Conservation (phyloP, 257 asterid species). For the Plantago ovata region DNA sequence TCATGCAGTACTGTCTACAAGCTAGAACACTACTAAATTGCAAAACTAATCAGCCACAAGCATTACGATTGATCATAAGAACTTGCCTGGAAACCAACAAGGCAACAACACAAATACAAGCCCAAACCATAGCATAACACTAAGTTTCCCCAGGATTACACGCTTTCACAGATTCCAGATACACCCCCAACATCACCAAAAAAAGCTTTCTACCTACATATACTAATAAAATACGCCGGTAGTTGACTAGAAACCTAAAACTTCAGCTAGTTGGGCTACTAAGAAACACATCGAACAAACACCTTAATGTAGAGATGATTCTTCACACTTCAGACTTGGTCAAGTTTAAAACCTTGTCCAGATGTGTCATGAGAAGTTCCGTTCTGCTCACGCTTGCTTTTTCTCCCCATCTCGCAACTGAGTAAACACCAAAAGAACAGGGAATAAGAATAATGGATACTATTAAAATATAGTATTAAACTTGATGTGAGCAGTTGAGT, state of each 20-base stretch:
- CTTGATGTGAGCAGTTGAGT: background rate
- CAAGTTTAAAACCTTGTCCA: slow-evolving; percentile 42
- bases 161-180: slow-evolving; percentile 20
- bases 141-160: slow-evolving; percentile 19
- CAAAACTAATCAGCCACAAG: slow-evolving; percentile 22
- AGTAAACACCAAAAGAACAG: slow-evolving; percentile 1
- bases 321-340: slow-evolving; percentile 25
- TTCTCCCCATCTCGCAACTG: slow-evolving; percentile 59
- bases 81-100: background rate
- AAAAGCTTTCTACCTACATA: slow-evolving; percentile 19
- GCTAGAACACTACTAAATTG: slow-evolving; percentile 6
- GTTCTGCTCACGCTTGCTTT: slow-evolving; percentile 30
- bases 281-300: slow-evolving; percentile 8
- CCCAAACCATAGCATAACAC: slow-evolving; percentile 16
- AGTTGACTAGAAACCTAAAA: slow-evolving; percentile 23
- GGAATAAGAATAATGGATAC: background rate
- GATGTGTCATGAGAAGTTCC: slow-evolving; percentile 27
- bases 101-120: slow-evolving; percentile 14
- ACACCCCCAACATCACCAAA: slow-evolving; percentile 20
- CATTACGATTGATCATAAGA: slow-evolving; percentile 14
- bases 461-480: background rate
- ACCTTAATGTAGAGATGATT: background rate
- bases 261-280: slow-evolving; percentile 12
- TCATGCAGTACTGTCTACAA: slow-evolving; percentile 10
- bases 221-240: slow-evolving; percentile 8